phyloP scores from a whole-genome alignment of 257 asterid species.

The Salvia rosmarinus region DNA sequence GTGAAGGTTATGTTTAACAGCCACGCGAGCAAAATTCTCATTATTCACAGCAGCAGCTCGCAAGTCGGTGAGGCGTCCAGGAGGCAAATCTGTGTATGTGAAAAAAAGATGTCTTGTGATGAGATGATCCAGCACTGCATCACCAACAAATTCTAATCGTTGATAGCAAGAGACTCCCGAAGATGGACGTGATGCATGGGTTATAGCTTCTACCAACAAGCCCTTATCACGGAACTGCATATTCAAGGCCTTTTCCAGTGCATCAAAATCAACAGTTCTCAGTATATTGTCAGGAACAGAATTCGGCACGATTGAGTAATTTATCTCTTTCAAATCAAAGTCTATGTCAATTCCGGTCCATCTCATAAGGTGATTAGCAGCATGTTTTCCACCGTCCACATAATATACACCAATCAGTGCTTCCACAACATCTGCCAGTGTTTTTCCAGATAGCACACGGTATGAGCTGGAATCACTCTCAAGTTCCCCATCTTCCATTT shows the following conservation, averaged over 20 bases:
- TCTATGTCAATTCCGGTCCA: conserved; percentile 92
- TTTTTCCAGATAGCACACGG: conserved; percentile 95
- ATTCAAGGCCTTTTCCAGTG: conserved; percentile 70
- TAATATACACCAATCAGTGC: conserved; percentile 91
- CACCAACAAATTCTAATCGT: conserved; percentile 95
- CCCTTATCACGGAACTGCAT: conserved; percentile 67
- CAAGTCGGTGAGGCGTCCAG: conserved; percentile 94
- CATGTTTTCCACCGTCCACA: conserved; percentile 89
- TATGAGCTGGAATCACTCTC: conserved; percentile 93
- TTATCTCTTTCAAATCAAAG: conserved; percentile 66
- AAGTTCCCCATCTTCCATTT: conserved; percentile 95
- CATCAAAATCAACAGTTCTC: conserved; percentile 76
- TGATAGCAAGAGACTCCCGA: conserved; percentile 98
- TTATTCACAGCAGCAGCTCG: conserved; percentile 99
- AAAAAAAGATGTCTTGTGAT: conserved; percentile 88
- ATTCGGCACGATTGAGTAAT: conserved; percentile 51
- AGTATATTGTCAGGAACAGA: conserved; percentile 69
- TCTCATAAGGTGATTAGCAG: conserved; percentile 96
- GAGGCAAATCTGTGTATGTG: conserved; percentile 94
- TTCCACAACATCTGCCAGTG: conserved; percentile 98
- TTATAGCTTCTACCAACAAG: conserved; percentile 90
- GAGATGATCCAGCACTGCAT: conserved; percentile 97
- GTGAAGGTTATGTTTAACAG: conserved; percentile 90
- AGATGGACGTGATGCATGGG: conserved; percentile 99
- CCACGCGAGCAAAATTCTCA: conserved; percentile 96